Evolutionary conservation across 2,329 filamentous ascomycete species (phyloP).

Genomic region (Apiospora pterosperma): DNA sequence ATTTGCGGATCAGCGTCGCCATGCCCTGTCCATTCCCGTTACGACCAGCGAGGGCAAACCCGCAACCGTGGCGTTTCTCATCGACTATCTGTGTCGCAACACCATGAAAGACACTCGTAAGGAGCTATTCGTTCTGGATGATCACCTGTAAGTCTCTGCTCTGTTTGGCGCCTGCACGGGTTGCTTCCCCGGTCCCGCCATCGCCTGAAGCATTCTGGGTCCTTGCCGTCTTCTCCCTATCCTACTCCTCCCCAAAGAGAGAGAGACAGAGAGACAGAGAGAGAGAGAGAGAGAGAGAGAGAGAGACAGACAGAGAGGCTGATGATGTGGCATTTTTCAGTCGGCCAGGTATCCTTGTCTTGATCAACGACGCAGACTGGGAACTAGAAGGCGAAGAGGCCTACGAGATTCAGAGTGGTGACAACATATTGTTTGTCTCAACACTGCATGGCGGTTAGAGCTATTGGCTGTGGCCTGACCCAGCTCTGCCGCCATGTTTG

Average conservation of each 20-base stretch:
- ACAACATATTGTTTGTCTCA: conserved; percentile 94
- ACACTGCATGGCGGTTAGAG: conserved; percentile 86
- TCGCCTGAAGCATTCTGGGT: background rate
- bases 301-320: conserved; percentile 9
- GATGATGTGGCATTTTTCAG: conserved; percentile 43
- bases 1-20: conserved; percentile 78
- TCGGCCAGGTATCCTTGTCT: conserved; percentile 88
- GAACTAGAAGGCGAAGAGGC: conserved; percentile 92
- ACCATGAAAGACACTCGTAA: conserved; percentile 82
- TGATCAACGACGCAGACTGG: conserved; percentile 99
- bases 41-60: conserved; percentile 55
- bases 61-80: conserved; percentile 70
- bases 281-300: background rate
- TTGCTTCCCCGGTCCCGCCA: conserved; percentile 8
- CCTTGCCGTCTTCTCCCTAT: background rate
- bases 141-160: conserved; percentile 69
- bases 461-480: conserved; percentile 1
- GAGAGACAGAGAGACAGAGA: background rate
- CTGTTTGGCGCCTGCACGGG: background rate
- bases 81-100: conserved; percentile 74
- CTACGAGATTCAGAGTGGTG: conserved; percentile 76
- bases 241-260: background rate
- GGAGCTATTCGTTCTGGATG: conserved; percentile 86
- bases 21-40: conserved; percentile 66
- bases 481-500: conserved; percentile 10